Evolutionary conservation across 257 asterid genomes (phyloP).

Genomic region (Solanum acaule): DNA sequence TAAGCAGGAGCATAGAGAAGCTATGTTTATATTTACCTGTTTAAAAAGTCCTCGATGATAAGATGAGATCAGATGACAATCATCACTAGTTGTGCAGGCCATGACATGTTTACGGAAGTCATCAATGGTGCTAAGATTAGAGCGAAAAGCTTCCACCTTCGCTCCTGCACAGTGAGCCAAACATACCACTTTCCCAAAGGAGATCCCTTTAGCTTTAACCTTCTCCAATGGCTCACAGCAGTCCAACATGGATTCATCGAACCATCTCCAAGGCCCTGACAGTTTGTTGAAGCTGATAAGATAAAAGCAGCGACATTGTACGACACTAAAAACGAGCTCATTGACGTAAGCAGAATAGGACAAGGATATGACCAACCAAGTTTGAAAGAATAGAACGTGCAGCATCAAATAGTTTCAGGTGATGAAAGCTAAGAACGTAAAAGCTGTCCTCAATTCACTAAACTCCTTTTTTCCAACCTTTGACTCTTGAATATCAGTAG

Average conservation of each 20-base stretch:
- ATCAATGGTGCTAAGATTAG: constrained; percentile 72
- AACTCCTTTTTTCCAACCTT: not conserved
- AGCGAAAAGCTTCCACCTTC: constrained; percentile 78
- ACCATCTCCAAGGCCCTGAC: constrained; percentile 99
- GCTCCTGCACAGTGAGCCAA: constrained; percentile 99
- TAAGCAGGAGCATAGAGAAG: not conserved
- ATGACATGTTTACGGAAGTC: constrained; percentile 80
- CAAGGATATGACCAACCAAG: not conserved
- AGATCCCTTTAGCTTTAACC: constrained; percentile 80
- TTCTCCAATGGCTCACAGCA: constrained; percentile 97
- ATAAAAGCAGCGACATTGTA: not conserved
- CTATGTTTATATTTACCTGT: constrained; percentile 38
- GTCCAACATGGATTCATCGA: constrained; percentile 96
- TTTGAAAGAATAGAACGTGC: not conserved
- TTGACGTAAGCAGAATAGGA: not conserved
- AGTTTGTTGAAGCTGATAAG: constrained; percentile 14
- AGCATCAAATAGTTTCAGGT: not conserved
- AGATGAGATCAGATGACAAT: constrained; percentile 82
- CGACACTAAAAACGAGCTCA: not conserved
- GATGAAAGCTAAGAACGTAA: not conserved
- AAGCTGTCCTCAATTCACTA: not conserved
- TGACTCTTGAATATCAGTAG: not conserved
- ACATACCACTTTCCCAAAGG: constrained; percentile 92
- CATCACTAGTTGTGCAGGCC: constrained; percentile 73
- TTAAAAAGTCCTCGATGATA: constrained; percentile 72